Evolutionary conservation across 208 protist genomes (phyloP).

Genomic region (Wallacemonas sp.): DNA sequence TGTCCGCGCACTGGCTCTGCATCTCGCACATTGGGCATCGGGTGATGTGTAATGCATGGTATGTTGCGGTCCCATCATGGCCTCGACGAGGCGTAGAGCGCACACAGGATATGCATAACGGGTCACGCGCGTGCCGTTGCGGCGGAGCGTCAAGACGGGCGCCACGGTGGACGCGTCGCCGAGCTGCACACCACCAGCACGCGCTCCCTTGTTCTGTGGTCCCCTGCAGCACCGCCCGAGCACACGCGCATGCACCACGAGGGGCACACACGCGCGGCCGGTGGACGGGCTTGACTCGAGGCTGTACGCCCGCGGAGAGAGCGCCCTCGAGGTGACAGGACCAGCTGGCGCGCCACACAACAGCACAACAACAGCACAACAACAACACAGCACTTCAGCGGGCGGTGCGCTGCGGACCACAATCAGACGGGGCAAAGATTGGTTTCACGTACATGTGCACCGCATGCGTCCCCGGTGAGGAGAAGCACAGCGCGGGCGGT

Average conservation of each 20-base stretch:
- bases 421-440: no score
- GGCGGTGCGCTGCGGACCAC: no score
- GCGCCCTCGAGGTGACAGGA: slow-evolving; percentile 15
- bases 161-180: slow-evolving; percentile 5
- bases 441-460: no score
- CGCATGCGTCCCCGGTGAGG: no score
- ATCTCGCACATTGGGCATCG: no score
- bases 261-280: neutral
- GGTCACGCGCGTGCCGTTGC: slow-evolving; percentile 15
- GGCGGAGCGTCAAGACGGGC: slow-evolving; percentile 15
- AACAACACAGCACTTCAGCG: no score
- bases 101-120: slow-evolving; percentile 17
- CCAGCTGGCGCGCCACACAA: neutral
- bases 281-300: slow-evolving; percentile 14
- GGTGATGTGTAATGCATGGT: slow-evolving; percentile 13
- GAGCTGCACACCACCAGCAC: slow-evolving; percentile 13
- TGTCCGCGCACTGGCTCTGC: no score
- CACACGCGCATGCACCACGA: neutral
- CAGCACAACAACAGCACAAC: no score
- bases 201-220: slow-evolving; percentile 15
- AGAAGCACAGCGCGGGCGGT: neutral
- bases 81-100: slow-evolving; percentile 15
- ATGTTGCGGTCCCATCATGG: slow-evolving; percentile 11
- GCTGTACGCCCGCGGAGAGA: slow-evolving; percentile 16
- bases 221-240: slow-evolving; percentile 7